Evolutionary conservation across 441 rosid species (phyloP).

Genomic region (Daphne laureola): DNA sequence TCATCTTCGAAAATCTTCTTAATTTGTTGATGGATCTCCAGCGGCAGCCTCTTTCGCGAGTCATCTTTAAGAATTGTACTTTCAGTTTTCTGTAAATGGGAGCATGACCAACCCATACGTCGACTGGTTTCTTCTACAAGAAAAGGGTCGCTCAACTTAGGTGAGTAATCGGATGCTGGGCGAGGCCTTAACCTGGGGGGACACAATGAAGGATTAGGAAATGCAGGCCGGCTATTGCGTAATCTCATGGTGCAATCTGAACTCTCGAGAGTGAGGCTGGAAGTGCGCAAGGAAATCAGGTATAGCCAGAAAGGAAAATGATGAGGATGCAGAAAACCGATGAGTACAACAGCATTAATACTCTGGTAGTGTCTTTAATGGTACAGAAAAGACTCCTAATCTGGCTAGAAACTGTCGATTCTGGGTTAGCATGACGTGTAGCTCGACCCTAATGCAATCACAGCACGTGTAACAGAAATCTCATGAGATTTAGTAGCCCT

Average conservation of each 20-base stretch:
- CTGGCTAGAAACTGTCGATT: conserved; percentile 16
- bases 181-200: conserved; percentile 6
- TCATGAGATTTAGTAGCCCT: too few relatives aligned
- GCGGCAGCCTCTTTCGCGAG: conserved; percentile 3
- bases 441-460: conserved; percentile 21
- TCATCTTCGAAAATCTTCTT: conserved; percentile 2
- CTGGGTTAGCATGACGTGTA: conserved; percentile 19
- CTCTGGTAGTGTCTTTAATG: not conserved
- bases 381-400: conserved; percentile 10
- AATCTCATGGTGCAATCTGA: conserved; percentile 22
- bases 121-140: conserved; percentile 21
- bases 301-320: conserved; percentile 4
- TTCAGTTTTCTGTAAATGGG: conserved; percentile 6
- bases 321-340: not conserved
- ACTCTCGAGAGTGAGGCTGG: conserved; percentile 4
- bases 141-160: conserved; percentile 14
- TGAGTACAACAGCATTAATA: conserved; percentile 1
- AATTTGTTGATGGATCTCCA: not conserved
- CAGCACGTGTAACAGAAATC: conserved; percentile 16
- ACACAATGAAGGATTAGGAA: conserved; percentile 13
- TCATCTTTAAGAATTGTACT: conserved; percentile 5
- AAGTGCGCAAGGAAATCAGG: not conserved
- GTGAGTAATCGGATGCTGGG: conserved; percentile 1
- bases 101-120: conserved; percentile 21
- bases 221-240: conserved; percentile 19